phyloP scores from a whole-genome alignment of 2,329 filamentous ascomycete species.

The Colletotrichum spaethianum region DNA sequence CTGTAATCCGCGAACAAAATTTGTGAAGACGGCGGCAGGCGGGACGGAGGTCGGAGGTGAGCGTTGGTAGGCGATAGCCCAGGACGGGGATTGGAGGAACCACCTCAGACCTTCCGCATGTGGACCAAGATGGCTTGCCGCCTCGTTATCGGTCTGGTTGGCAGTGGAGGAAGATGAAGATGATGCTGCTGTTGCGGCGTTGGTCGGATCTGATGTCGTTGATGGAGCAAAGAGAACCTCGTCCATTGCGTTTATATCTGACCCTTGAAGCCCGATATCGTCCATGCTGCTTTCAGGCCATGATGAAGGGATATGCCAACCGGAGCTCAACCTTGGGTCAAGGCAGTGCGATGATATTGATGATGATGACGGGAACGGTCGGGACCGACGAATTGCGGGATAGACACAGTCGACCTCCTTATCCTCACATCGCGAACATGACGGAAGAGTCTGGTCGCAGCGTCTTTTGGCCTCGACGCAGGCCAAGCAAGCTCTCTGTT shows the following conservation, averaged over 20 bases:
- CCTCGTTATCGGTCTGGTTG: background rate
- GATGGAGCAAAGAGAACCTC: background rate
- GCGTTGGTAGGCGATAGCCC: slow-evolving; percentile 20
- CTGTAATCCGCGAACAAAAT: slow-evolving; percentile 32
- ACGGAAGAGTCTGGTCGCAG: slow-evolving; percentile 26
- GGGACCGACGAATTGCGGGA: slow-evolving; percentile 3
- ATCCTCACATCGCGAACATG: slow-evolving; percentile 29
- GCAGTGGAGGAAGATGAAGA: background rate
- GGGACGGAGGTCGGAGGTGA: slow-evolving; percentile 3
- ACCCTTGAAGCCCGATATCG: background rate
- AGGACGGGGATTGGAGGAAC: slow-evolving; percentile 22
- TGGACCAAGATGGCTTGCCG: background rate
- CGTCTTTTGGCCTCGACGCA: slow-evolving; percentile 31
- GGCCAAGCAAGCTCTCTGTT: slow-evolving; percentile 29
- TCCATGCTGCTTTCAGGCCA: background rate
- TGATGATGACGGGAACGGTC: background rate
- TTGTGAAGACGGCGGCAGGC: slow-evolving; percentile 17
- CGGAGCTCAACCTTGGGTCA: background rate
- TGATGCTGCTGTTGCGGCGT: background rate
- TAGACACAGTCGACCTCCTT: slow-evolving; percentile 26
- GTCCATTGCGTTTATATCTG: background rate
- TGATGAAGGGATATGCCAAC: background rate
- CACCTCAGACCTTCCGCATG: slow-evolving; percentile 14
- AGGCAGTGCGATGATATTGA: background rate
- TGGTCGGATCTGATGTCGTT: background rate